phyloP scores from a whole-genome alignment of 352 stramenopile genomes.

The Globisporangium splendens region DNA sequence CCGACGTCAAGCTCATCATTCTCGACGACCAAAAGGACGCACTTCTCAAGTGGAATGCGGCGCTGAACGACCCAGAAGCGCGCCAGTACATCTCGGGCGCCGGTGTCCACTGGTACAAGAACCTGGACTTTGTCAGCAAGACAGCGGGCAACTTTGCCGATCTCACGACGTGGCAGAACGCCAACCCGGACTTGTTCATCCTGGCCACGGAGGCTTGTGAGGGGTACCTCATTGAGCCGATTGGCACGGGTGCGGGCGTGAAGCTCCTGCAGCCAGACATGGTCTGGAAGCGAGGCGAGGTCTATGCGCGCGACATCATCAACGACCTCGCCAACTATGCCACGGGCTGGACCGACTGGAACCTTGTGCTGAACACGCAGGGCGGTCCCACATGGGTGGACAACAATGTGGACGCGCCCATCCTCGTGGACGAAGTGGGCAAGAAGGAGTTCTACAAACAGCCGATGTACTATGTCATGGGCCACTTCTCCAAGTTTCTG shows the following conservation, averaged over 20 bases:
- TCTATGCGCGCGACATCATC: constrained; percentile 86
- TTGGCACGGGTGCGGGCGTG: constrained; percentile 46
- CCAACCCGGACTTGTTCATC: constrained; percentile 74
- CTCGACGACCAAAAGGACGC: constrained; percentile 83
- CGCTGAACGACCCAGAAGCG: constrained; percentile 45
- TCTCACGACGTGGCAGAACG: constrained; percentile 46
- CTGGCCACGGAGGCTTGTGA: constrained; percentile 80
- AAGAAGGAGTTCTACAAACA: constrained; percentile 77
- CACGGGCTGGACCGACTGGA: constrained; percentile 87
- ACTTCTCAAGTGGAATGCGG: constrained; percentile 38
- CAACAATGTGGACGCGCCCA: constrained; percentile 69
- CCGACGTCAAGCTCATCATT: constrained; percentile 79
- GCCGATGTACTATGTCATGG: constrained; percentile 79
- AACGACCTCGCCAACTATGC: constrained; percentile 78
- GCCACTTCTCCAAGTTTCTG: constrained; percentile 74
- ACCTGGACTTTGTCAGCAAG: constrained; percentile 48
- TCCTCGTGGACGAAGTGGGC: constrained; percentile 57
- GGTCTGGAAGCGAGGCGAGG: constrained; percentile 67
- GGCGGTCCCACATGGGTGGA: constrained; percentile 72
- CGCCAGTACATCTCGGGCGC: constrained; percentile 75
- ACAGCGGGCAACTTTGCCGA: constrained; percentile 42
- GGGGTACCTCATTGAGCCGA: constrained; percentile 46
- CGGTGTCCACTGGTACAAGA: constrained; percentile 87
- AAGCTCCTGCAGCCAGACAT: constrained; percentile 37
- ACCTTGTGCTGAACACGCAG: constrained; percentile 71